Evolutionary conservation across 345 rosid genomes (phyloP), one percentile per base, ranked within the genome.

Genomic region (Ailanthus altissimus): DNA sequence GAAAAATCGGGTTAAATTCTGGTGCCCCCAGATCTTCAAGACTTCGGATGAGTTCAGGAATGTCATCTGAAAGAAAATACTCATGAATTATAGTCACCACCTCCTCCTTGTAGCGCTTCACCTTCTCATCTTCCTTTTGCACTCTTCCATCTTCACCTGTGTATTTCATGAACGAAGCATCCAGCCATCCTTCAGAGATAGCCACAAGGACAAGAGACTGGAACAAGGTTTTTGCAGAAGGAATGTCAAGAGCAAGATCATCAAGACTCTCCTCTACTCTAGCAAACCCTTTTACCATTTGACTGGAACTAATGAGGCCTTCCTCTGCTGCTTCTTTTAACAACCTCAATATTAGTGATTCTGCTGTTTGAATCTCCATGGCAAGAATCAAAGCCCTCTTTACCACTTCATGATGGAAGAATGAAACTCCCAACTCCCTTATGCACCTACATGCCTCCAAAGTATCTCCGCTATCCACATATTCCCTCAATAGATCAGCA

Each of bases 401-500:
- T 82, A 94, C 99, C 66, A 97, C 99, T 87, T 97, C 98, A 18
- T 97, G 99, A 83, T 94, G 99, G 82, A 91, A 97, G 82, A 94
- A 97, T 11, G 99, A 72, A 79, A 97, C 93, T 5, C 97, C 97
- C 69, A 97, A 80, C 78, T 89, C 98, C 86, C 98, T 89, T 73
- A 94, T 86, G 85, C 97, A 97, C 86, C 95, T 86, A 79, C 98
- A 97, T n/a, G 97, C 97, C 89, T 97, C 98, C 53, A 91, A 75
- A 25, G 93, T 78, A 67, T 97, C 97, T n/a, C 98, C 97, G 67
- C 77, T 90, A 81, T 86, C 98, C 53, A 88, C 88, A 67, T 92
- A 97, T 64, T 97, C 99, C 89, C 89, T 91, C 86, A 97, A 83
- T 47, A 94, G 83, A 69, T 88, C 94, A 47, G 89, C 84, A 72